phyloP scores from a whole-genome alignment of 2,329 filamentous ascomycete genomes.

The Aureobasidium uvarum region DNA sequence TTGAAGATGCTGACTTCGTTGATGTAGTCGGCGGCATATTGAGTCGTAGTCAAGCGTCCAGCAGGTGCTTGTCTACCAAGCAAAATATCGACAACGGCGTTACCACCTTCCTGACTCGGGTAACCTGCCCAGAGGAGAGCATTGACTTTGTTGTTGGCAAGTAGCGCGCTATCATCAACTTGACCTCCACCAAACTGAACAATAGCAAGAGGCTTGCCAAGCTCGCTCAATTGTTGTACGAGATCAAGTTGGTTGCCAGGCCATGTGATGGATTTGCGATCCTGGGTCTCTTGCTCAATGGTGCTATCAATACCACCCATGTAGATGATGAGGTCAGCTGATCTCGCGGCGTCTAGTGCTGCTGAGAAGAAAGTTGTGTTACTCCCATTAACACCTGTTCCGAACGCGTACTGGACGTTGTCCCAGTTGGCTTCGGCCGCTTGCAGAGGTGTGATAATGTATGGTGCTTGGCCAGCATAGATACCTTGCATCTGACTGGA shows the following conservation, averaged over 20 bases:
- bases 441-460: constrained; percentile 53
- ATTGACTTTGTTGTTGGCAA: constrained; percentile 50
- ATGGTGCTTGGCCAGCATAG: constrained; percentile 58
- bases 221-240: constrained; percentile 48
- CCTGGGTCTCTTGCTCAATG: constrained; percentile 53
- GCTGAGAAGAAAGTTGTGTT: constrained; percentile 36
- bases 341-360: constrained; percentile 41
- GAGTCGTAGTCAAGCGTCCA: constrained; percentile 55
- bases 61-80: constrained; percentile 53
- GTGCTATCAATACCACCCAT: constrained; percentile 57
- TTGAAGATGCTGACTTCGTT: constrained; percentile 54
- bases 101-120: constrained; percentile 59
- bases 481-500: constrained; percentile 59
- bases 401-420: constrained; percentile 49
- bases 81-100: constrained; percentile 55
- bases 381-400: constrained; percentile 38
- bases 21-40: constrained; percentile 56
- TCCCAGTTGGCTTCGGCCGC: constrained; percentile 50
- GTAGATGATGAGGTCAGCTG: constrained; percentile 55
- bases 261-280: constrained; percentile 56
- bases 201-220: constrained; percentile 53
- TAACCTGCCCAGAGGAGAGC: constrained; percentile 59
- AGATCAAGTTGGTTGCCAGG: constrained; percentile 52
- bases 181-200: constrained; percentile 54
- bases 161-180: constrained; percentile 53